Conservation (phyloP, 306 rosid species). For the Begonia fuchsioides region DNA sequence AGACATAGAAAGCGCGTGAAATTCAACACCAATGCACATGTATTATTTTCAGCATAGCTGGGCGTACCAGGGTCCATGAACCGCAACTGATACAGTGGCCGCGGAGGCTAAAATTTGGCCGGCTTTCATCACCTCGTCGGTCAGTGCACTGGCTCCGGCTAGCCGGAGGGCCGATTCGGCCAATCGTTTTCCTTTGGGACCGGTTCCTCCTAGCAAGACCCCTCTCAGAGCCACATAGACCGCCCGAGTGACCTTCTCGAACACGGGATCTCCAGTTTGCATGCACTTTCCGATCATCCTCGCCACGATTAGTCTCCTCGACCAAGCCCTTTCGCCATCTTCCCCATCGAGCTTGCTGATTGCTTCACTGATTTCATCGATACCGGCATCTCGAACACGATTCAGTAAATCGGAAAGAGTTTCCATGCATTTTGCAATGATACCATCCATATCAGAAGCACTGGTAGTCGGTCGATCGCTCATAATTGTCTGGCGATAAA, state of each 20-base stretch:
- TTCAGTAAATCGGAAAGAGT: constrained; percentile 37
- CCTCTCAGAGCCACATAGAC: constrained; percentile 58
- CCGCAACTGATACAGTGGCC: constrained; percentile 54
- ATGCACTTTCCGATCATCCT: constrained; percentile 72
- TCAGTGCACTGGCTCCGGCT: constrained; percentile 51
- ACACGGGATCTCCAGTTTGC: constrained; percentile 79
- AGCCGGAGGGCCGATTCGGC: constrained; percentile 59
- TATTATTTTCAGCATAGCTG: too few species aligned
- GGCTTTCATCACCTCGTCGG: constrained; percentile 46
- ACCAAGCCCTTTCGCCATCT: constrained; percentile 21
- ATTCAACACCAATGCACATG: too few species aligned
- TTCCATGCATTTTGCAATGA: constrained; percentile 29
- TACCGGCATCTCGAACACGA: constrained; percentile 41
- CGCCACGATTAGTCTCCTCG: constrained; percentile 41
- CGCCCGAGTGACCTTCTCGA: constrained; percentile 58
- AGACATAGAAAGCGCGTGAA: too few species aligned
- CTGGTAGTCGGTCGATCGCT: constrained; percentile 35
- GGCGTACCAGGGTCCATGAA: constrained; percentile 74
- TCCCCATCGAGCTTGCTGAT: constrained; percentile 25
- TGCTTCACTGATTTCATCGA: constrained; percentile 53
- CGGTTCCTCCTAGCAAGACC: constrained; percentile 63
- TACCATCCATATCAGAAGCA: constrained; percentile 36
- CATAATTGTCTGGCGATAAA: constrained; percentile 67
- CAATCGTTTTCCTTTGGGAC: constrained; percentile 44
- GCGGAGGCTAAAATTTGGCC: constrained; percentile 64